Percentiles rank a stretch among this genome's conserved stretches.
phyloP scores from a whole-genome alignment of 202 grass and related monocot genomes.

The Carex arenaria region DNA sequence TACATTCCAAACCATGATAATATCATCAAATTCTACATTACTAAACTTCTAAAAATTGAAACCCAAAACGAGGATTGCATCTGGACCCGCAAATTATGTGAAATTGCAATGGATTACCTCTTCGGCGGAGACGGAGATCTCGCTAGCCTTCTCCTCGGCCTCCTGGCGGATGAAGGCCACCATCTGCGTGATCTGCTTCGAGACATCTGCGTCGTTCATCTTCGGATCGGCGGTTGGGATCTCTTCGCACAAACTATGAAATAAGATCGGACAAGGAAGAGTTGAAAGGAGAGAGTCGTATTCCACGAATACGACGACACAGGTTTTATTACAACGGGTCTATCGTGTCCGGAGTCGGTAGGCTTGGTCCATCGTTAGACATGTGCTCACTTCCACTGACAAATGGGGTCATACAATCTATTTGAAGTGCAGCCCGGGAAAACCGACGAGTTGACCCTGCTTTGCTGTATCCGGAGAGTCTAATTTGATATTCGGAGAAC shows the following conservation, averaged over 20 bases:
- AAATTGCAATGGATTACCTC: constrained; percentile 38
- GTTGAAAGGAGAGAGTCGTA: background rate
- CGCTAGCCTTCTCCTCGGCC: constrained; percentile 63
- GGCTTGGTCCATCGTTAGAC: background rate
- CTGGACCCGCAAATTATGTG: background rate
- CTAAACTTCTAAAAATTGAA: background rate
- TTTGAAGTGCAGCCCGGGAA: background rate
- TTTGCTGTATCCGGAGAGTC: background rate
- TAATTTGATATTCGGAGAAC: no score
- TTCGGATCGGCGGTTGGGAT: constrained; percentile 16
- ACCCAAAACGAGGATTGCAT: background rate
- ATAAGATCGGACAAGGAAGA: background rate
- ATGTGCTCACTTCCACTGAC: background rate
- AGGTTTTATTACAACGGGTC: constrained; percentile 2
- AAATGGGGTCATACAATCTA: background rate
- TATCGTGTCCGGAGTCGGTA: background rate
- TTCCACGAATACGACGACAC: background rate
- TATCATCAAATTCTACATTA: background rate
- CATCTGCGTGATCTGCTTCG: constrained; percentile 68
- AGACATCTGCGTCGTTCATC: constrained; percentile 49
- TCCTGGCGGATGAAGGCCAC: constrained; percentile 61
- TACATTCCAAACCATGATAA: background rate
- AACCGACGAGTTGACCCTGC: background rate
- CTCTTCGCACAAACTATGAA: constrained; percentile 24
- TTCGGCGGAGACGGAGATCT: constrained; percentile 63